Evolutionary conservation across 164 flowering plant species (phyloP), one percentile per base, ranked within the genome.

Genomic region (Annona cherimola): DNA sequence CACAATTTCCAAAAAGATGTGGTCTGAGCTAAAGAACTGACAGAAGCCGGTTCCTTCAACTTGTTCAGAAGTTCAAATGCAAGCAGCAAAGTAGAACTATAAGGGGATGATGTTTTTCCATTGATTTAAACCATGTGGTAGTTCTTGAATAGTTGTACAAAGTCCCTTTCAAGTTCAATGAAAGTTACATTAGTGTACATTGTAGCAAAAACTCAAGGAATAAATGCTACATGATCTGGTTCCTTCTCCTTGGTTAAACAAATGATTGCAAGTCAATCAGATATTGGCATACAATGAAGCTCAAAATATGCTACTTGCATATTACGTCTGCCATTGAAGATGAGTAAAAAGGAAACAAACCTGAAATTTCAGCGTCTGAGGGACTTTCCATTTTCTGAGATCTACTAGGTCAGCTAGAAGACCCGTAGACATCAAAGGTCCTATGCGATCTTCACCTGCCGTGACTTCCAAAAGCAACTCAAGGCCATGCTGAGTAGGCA

Each of bases 361-460:
- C 97, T 94, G 97, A 72, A 26, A 80, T 35, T 8, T 74, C 81
- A 88, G 69, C 20, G 79, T 72, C n/a, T 79, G 61, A n/a, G 86
- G 89, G 4, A 82, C 62, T 68, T 73, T 82, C 79, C 73, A 78
- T 71, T 77, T 77, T 63, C 78, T 55, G 26, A 84, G 70, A 40
- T 76, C 82, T 18, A n/a, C 60, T 14, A 74, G 72, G 61, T 85
- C 90, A 76, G 80, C 82, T 60, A 88, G 72, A 75, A 87, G 81
- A 61, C 97, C 93, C 76, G 73, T 50, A 76, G 79, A 89, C 20
- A 78, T 86, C 78, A 89, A 74, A 59, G 88, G 90, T 54, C 98
- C 98, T 19, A 94, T 63, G 20, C 98, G 97, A 68, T 81, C 86
- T 82, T 81, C 77, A 60, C 78, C 61, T 67, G 86, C 84, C 73